Conservation (phyloP, 257 asterid genomes). For the Solanum lignicaule region DNA sequence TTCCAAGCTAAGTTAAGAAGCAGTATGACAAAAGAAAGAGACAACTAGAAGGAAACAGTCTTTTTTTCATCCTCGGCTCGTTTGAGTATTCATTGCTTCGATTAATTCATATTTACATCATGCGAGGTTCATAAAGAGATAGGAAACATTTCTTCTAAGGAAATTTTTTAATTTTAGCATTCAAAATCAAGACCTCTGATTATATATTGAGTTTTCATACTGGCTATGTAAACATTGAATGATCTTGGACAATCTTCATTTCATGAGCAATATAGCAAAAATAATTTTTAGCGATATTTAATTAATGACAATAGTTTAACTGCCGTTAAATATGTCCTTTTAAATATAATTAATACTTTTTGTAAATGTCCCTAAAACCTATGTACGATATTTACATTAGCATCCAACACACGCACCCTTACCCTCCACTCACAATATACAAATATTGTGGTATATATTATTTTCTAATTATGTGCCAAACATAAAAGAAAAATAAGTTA, state of each 20-base stretch:
- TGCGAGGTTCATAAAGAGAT: not conserved
- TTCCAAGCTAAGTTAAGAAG: not conserved
- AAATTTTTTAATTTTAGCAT: not conserved
- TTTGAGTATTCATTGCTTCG: not conserved
- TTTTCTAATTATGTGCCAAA: not conserved
- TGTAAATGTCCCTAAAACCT: too few species aligned
- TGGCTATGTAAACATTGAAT: not conserved
- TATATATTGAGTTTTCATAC: not conserved
- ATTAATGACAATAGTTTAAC: too few species aligned
- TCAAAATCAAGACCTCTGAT: not conserved
- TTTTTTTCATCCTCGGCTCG: not conserved
- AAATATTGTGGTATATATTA: not conserved
- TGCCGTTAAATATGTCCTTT: fast-evolving
- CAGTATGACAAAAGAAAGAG: not conserved
- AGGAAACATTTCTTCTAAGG: not conserved
- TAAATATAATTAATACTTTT: too few species aligned
- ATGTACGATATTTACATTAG: too few species aligned
- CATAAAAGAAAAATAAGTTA: not conserved
- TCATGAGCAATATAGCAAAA: not conserved
- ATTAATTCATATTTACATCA: not conserved
- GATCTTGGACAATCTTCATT: not conserved
- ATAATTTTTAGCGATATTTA: too few species aligned
- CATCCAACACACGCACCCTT: not conserved
- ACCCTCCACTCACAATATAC: not conserved
- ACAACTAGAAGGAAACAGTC: not conserved